Evolutionary conservation across 1,139 yeast genomes (phyloP), one percentile per base, ranked within the genome.

Genomic region (Lodderomyces margitis): DNA sequence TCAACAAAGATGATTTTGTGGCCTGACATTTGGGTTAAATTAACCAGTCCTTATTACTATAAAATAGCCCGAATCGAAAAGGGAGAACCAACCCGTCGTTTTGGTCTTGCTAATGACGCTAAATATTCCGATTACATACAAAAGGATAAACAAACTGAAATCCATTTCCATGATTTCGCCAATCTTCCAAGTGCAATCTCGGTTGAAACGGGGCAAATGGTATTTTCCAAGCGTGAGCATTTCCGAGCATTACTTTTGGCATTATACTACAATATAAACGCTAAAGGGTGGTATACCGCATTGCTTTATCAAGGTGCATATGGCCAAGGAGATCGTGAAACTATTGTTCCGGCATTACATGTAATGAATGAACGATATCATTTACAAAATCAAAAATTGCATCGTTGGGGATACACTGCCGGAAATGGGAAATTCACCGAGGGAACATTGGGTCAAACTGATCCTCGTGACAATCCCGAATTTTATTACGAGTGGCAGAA

Each of bases 21-120:
- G 73, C 74, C 73, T 1, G 70, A 67, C 46, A 48, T 59, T 36
- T 67, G 70, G 70, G 68, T 61, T 32, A 62, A 63, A 46, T 57
- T 61, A 5, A 59, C 66, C 1, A 63, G 71, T 15, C 71, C 73
- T 1, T 41, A 49, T 3, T 68, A 52, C 46, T 68, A 68, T 45
- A 64, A 66, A 11, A 57, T 68, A 28, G 67, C 69, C 5, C 50
- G 68, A 23, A 49, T 65, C 31, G 54, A 53, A 24, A 46, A 53
- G 2, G 74, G 74, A 1, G 68, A 63, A 41, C 53, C 58, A 0
- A 47, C 56, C 3, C 56, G 62, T 38, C 50, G 74, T 41, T 51
- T 52, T 20, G 71, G 72, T 12, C 42, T 62, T 24, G 49, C 55
- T 3, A 67, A 66, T 47, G 66, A 64, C 33, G 49, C 48, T 36